phyloP scores from a whole-genome alignment of 2,329 filamentous ascomycete genomes.

The Penicillium sp. region DNA sequence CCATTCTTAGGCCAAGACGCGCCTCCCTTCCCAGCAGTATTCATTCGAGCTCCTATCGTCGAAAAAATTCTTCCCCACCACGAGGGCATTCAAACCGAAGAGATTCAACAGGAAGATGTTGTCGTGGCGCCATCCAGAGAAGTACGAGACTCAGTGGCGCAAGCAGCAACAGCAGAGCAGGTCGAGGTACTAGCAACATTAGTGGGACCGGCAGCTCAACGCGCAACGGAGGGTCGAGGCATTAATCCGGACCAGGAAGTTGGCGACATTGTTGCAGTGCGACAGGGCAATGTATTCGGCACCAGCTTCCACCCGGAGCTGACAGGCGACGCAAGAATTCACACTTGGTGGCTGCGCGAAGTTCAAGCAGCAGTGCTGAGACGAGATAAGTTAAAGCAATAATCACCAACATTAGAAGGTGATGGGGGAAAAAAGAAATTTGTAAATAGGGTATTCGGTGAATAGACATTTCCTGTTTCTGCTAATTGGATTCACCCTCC shows the following conservation, averaged over 20 bases:
- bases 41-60: constrained; percentile 92
- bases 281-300: constrained; percentile 87
- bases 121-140: constrained; percentile 58
- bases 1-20: constrained; percentile 60
- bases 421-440: constrained; percentile 12
- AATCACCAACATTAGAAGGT: constrained; percentile 15
- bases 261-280: constrained; percentile 81
- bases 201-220: constrained; percentile 52
- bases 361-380: constrained; percentile 52
- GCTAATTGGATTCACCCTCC: constrained; percentile 32
- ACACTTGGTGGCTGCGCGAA: constrained; percentile 87
- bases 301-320: constrained; percentile 96
- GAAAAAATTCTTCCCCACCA: constrained; percentile 68
- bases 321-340: constrained; percentile 82
- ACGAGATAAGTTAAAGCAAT: constrained; percentile 26
- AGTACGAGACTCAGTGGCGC: constrained; percentile 48
- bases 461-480: constrained; percentile 31
- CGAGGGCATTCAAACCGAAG: constrained; percentile 52
- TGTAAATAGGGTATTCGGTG: constrained; percentile 32
- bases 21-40: constrained; percentile 72
- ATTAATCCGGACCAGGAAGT: constrained; percentile 43
- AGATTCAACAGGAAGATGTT: constrained; percentile 50
- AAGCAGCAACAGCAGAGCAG: constrained; percentile 45
- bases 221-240: constrained; percentile 47
- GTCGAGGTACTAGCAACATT: constrained; percentile 62